phyloP scores from a whole-genome alignment of 2,329 filamentous ascomycete species.

The Aspergillus clavatus region DNA sequence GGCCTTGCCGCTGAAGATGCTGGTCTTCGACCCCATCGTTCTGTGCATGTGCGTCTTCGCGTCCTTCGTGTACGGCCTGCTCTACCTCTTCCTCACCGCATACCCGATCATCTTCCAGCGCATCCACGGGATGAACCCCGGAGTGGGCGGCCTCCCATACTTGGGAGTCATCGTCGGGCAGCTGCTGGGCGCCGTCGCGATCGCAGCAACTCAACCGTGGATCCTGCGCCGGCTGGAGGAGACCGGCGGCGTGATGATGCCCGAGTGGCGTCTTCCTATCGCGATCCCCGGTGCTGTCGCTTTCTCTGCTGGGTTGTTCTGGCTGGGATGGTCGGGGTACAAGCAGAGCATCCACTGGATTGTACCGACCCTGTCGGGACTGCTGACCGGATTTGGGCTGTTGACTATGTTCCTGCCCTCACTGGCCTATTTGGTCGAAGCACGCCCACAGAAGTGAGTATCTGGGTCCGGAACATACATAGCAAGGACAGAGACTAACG shows the following conservation, averaged over 20 bases:
- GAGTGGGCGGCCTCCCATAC: slow-evolving; percentile 43
- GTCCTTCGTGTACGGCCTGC: slow-evolving; percentile 33
- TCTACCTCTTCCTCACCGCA: slow-evolving; percentile 44
- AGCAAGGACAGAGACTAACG: not conserved
- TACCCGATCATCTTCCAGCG: slow-evolving; percentile 44
- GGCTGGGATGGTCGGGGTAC: slow-evolving; percentile 41
- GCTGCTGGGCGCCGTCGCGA: slow-evolving; percentile 36
- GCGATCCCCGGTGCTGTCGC: slow-evolving; percentile 44
- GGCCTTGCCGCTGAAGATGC: slow-evolving; percentile 32
- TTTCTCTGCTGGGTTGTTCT: slow-evolving; percentile 43
- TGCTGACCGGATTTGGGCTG: slow-evolving; percentile 46
- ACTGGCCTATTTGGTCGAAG: slow-evolving; percentile 43
- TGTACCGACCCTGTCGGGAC: slow-evolving; percentile 37
- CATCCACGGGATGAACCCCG: slow-evolving; percentile 34
- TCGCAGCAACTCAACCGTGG: slow-evolving; percentile 37
- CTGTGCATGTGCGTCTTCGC: slow-evolving; percentile 26
- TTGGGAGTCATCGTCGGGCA: slow-evolving; percentile 43
- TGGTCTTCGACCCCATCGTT: slow-evolving; percentile 41
- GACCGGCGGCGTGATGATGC: slow-evolving; percentile 32
- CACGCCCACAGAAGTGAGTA: slow-evolving; percentile 14
- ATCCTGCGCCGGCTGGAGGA: slow-evolving; percentile 34
- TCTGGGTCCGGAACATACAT: not conserved
- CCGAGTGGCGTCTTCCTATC: slow-evolving; percentile 44
- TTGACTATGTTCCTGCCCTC: slow-evolving; percentile 46
- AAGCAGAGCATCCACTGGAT: slow-evolving; percentile 36